These are phyloP conservation scores for Monascus ruber DNA, from an alignment of 2,329 filamentous ascomycete genomes.

Conservation along the genomic window DNA sequence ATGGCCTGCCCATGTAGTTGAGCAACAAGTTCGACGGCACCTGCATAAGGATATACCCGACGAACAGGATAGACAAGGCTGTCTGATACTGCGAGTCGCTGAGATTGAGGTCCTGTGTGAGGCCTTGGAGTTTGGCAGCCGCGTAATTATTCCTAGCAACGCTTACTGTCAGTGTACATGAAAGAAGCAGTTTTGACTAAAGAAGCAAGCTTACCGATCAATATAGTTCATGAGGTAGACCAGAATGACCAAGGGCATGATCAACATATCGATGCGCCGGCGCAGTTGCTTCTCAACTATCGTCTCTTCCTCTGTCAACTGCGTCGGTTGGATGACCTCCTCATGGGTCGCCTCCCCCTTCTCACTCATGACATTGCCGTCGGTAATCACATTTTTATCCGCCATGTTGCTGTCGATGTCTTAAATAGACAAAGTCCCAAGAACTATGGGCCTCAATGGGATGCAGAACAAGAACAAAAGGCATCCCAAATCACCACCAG, in stretches of 20 bases:
- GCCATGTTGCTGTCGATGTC: background rate
- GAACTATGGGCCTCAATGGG: too few relatives aligned
- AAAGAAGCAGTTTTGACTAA: background rate
- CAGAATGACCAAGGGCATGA: slow-evolving; percentile 31
- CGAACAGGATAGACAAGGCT: slow-evolving; percentile 33
- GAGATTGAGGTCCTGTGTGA: slow-evolving; percentile 26
- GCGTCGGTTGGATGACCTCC: slow-evolving; percentile 4
- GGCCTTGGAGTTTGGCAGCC: slow-evolving; percentile 33
- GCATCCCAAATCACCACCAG: too few relatives aligned
- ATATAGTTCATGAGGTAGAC: slow-evolving; percentile 37
- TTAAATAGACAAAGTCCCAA: too few relatives aligned
- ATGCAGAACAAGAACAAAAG: too few relatives aligned
- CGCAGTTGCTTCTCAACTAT: slow-evolving; percentile 26
- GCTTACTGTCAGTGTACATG: background rate
- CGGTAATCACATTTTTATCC: slow-evolving; percentile 1
- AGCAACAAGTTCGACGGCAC: slow-evolving; percentile 38
- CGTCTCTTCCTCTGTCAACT: slow-evolving; percentile 18
- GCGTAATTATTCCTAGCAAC: slow-evolving; percentile 34
- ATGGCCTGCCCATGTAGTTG: slow-evolving; percentile 32
- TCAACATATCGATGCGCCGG: slow-evolving; percentile 24
- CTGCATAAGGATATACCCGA: slow-evolving; percentile 35
- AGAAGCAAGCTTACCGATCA: slow-evolving; percentile 23
- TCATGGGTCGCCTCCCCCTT: slow-evolving; percentile 11
- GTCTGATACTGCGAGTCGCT: slow-evolving; percentile 28
- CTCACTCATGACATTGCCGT: slow-evolving; percentile 8